phyloP scores from a whole-genome alignment of 768 basidiomycete genomes.

The Psilocybe tampanensis region DNA sequence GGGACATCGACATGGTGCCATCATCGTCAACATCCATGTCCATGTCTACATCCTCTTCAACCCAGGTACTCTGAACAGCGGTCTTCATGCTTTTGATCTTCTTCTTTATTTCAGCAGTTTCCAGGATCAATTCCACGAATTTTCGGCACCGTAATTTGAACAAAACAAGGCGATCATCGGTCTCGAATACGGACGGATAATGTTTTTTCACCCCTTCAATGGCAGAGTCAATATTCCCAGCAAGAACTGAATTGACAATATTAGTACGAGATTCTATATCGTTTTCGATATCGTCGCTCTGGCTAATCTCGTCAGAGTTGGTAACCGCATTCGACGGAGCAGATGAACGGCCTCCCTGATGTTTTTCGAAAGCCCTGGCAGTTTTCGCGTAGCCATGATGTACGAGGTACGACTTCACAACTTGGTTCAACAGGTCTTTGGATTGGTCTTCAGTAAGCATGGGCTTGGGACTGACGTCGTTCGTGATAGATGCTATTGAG shows the following conservation, averaged over 20 bases:
- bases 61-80: conserved; percentile 35
- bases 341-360: conserved; percentile 19
- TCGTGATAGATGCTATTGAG: conserved; percentile 25
- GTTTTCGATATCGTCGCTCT: conserved; percentile 33
- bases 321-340: conserved; percentile 1
- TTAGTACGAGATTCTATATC: conserved; percentile 71
- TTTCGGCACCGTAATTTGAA: conserved; percentile 85
- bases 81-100: conserved; percentile 45
- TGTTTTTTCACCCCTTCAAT: conserved; percentile 55
- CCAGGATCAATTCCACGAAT: conserved; percentile 81
- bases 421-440: conserved; percentile 64
- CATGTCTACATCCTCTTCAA: conserved; percentile 54
- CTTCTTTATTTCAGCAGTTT: conserved; percentile 71
- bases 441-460: conserved; percentile 49
- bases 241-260: conserved; percentile 68
- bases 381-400: conserved; percentile 85
- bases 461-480: conserved; percentile 24
- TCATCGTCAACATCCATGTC: conserved; percentile 66
- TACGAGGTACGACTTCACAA: conserved; percentile 78
- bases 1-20: conserved; percentile 9
- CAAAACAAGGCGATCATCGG: conserved; percentile 69
- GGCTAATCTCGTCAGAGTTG: conserved; percentile 51
- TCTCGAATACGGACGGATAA: conserved; percentile 66
- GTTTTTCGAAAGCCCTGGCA: conserved; percentile 65
- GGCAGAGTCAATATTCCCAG: conserved; percentile 73